Evolutionary conservation across 2,329 filamentous ascomycete species (phyloP), one percentile per base, ranked within the genome.

Genomic region (Colletotrichum lindemuthianum): DNA sequence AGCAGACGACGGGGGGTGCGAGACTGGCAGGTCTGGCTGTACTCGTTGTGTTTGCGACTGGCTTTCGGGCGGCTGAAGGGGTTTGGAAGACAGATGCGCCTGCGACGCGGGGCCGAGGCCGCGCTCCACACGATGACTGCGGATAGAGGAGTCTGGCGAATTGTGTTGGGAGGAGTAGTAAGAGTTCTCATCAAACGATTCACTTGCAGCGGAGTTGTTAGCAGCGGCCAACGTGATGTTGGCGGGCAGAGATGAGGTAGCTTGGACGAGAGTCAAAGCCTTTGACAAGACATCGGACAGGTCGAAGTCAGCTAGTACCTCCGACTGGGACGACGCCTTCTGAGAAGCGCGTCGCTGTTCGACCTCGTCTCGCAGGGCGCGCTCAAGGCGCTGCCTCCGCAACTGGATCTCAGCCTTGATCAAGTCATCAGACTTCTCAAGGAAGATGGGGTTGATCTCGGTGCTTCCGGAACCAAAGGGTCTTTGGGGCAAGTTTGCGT

Each of bases 101-200:
- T 69, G 70, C 8, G 60, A 60, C 47, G 78, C 76, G 69, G 76
- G 76, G 64, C 72, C 77, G 65, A 77, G 76, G 66, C 75, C 74
- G 70, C 74, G 86, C 82, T 74, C 86, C 79, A 80, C 71, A 63
- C 79, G 80, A 34, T 82, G 79, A 43, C 80, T 79, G 64, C 80
- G 78, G 53, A 79, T 80, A 36, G 82, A 67, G 37, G 60, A 84
- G 60, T 87, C 83, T 65, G 87, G 86, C 68, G 93, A 97, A 76
- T 94, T 92, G 82, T 94, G 90, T 80, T 91, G 92, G 79, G 94
- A 97, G 70, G 95, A 97, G 82, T 98, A 97, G 78, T 97, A 97
- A 44, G 93, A 96, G 74, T 96, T 93, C 76, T 96, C 91, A 79
- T 97, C 93, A 80, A 93, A 92, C 40, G 92, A 96, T 77, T 95